A percentile compares a stretch with the other conserved stretches of the same genome.
These are phyloP conservation scores for Tricholoma saponaceum DNA, from an alignment of 768 basidiomycete genomes.

Conservation along the genomic window DNA sequence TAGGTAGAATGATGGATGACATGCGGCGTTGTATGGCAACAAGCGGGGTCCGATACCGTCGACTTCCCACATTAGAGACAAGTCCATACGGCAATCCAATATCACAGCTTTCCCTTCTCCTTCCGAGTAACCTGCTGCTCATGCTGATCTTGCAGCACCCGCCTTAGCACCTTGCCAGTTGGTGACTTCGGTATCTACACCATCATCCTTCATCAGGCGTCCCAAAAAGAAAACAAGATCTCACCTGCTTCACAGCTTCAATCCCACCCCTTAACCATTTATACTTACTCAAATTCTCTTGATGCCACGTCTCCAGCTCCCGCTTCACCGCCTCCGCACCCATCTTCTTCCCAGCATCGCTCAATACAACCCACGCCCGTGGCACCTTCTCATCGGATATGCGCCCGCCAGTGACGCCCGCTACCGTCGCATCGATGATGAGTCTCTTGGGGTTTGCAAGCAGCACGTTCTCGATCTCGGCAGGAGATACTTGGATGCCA, in stretches of 20 bases:
- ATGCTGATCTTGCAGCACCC: conserved; percentile 56
- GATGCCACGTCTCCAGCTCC: conserved; percentile 57
- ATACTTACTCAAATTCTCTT: conserved; percentile 62
- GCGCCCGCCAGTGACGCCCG: conserved; percentile 69
- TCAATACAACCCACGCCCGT: conserved; percentile 75
- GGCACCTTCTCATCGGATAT: conserved; percentile 72
- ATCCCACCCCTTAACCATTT: conserved; percentile 78
- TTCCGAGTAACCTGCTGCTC: conserved; percentile 33
- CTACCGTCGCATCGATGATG: conserved; percentile 64
- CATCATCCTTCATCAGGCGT: too few species aligned
- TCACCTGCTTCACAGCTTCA: conserved; percentile 57
- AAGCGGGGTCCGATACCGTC: too few species aligned
- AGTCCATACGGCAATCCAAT: neutral
- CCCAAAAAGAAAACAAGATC: conserved; percentile 12
- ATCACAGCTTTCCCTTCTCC: conserved; percentile 29
- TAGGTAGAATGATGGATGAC: too few species aligned
- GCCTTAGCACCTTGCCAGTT: conserved; percentile 67
- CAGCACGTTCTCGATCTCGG: conserved; percentile 69
- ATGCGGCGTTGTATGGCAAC: too few species aligned
- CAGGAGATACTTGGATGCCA: conserved; percentile 75
- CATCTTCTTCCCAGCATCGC: conserved; percentile 43
- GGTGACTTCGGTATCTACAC: conserved; percentile 68
- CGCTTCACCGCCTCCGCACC: conserved; percentile 38
- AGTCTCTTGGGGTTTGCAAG: conserved; percentile 57
- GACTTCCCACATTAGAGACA: too few species aligned